These are phyloP conservation scores for Misopates orontium DNA, from an alignment of 257 asterid species.

Conservation along the genomic window DNA sequence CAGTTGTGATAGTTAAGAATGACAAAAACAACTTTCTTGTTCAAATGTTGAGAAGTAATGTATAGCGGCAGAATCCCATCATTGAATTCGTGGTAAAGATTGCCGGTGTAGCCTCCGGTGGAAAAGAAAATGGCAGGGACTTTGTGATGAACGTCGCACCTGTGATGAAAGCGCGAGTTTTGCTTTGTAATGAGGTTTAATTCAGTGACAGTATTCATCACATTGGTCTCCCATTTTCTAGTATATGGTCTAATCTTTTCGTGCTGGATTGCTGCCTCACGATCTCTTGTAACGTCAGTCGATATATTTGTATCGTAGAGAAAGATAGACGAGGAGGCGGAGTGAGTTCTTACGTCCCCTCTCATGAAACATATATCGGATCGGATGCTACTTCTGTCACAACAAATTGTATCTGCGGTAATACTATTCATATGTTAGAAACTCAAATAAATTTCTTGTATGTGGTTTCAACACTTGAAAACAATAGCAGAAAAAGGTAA, in stretches of 20 bases:
- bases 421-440: slow-evolving; percentile 21
- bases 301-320: slow-evolving; percentile 37
- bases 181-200: slow-evolving; percentile 50
- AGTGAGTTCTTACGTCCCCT: slow-evolving; percentile 74
- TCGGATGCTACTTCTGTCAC: slow-evolving; percentile 71
- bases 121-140: slow-evolving; percentile 89
- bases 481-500: slow-evolving; percentile 6
- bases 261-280: slow-evolving; percentile 34
- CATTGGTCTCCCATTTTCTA: slow-evolving; percentile 75
- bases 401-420: slow-evolving; percentile 71
- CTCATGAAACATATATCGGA: slow-evolving; percentile 79
- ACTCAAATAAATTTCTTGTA: background rate
- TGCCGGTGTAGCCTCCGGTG: slow-evolving; percentile 94
- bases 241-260: slow-evolving; percentile 83
- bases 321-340: slow-evolving; percentile 55
- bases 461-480: slow-evolving; percentile 4
- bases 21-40: slow-evolving; percentile 69
- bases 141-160: slow-evolving; percentile 67
- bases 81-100: slow-evolving; percentile 88
- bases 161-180: slow-evolving; percentile 24
- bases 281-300: slow-evolving; percentile 19
- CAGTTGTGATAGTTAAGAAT: slow-evolving; percentile 78
- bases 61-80: slow-evolving; percentile 88
- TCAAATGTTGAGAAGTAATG: slow-evolving; percentile 70
- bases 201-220: slow-evolving; percentile 63